Evolutionary conservation across 352 stramenopile species (phyloP).

Genomic region (Globisporangium orthogonon): DNA sequence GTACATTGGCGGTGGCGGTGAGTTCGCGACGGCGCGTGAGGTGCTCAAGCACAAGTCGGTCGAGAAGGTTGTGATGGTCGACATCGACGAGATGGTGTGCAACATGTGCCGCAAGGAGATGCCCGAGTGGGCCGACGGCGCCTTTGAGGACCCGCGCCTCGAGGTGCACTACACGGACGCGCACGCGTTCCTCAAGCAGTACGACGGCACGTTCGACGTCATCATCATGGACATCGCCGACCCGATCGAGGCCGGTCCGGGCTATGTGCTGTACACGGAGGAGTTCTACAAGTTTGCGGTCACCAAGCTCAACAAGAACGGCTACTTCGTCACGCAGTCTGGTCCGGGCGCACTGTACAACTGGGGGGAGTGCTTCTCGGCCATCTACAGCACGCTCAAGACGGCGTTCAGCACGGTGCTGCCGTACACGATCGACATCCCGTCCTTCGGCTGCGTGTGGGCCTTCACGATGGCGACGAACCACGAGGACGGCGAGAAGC

Average conservation of each 20-base stretch:
- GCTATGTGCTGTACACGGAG: slow-evolving; percentile 80
- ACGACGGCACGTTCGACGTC: slow-evolving; percentile 86
- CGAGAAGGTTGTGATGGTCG: slow-evolving; percentile 94
- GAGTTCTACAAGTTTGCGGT: slow-evolving; percentile 91
- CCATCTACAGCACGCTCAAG: slow-evolving; percentile 91
- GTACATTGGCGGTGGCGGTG: slow-evolving; percentile 91
- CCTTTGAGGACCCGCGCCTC: slow-evolving; percentile 87
- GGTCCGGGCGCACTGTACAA: slow-evolving; percentile 87
- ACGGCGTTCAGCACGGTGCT: slow-evolving; percentile 90
- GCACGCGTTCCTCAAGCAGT: slow-evolving; percentile 84
- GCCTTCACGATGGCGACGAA: slow-evolving; percentile 92
- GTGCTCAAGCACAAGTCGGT: slow-evolving; percentile 89
- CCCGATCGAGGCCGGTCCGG: slow-evolving; percentile 91
- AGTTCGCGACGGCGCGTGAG: slow-evolving; percentile 92
- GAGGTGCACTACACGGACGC: slow-evolving; percentile 91
- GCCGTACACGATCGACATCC: slow-evolving; percentile 90
- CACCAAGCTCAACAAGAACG: slow-evolving; percentile 79
- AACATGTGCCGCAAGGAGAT: slow-evolving; percentile 92
- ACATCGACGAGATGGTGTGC: slow-evolving; percentile 92
- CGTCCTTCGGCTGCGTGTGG: slow-evolving; percentile 93
- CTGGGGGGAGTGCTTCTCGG: slow-evolving; percentile 90
- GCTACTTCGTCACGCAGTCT: slow-evolving; percentile 92
- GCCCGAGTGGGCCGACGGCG: slow-evolving; percentile 89
- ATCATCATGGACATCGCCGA: slow-evolving; percentile 97
- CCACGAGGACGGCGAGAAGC: slow-evolving; percentile 41